Conservation (phyloP, 1,139 yeast species). For the Scheffersomyces insectosa region DNA sequence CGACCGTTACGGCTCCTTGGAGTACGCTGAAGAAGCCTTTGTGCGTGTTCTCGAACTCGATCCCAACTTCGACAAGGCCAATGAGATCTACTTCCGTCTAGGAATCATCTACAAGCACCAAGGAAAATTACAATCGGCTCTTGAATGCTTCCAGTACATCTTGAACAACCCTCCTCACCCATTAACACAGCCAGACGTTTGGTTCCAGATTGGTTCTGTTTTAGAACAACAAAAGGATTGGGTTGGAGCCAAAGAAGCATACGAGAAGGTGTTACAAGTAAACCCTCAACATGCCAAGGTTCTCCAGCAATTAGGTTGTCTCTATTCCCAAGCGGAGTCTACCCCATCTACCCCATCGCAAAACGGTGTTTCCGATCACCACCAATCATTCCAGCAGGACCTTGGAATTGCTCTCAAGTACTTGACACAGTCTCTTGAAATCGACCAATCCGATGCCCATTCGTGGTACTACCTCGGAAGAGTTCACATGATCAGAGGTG, state of each 20-base stretch:
- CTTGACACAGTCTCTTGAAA: conserved; percentile 81
- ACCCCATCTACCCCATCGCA: conserved; percentile 20
- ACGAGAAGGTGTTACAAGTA: conserved; percentile 85
- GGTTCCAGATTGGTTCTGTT: conserved; percentile 98
- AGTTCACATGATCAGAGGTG: conserved; percentile 94
- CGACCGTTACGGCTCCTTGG: conserved; percentile 93
- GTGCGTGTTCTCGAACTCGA: conserved; percentile 94
- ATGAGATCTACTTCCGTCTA: conserved; percentile 91
- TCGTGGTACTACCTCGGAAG: conserved; percentile 97
- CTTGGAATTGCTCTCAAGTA: conserved; percentile 81
- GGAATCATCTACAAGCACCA: conserved; percentile 98
- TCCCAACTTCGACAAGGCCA: conserved; percentile 93
- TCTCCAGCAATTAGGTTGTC: conserved; percentile 92
- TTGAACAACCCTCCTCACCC: conserved; percentile 92
- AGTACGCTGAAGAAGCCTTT: conserved; percentile 97
- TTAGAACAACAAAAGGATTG: conserved; percentile 93
- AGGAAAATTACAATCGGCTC: conserved; percentile 78
- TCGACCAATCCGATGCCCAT: conserved; percentile 89
- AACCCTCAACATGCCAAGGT: conserved; percentile 96
- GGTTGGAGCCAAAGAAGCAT: conserved; percentile 90
- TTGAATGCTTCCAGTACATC: conserved; percentile 93
- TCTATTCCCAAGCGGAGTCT: conserved; percentile 76
- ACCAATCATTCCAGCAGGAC: conserved; percentile 56
- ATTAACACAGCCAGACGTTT: conserved; percentile 91
- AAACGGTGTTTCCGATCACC: conserved; percentile 14